phyloP scores from a whole-genome alignment of 768 basidiomycete genomes.

The Auricularia cornea region DNA sequence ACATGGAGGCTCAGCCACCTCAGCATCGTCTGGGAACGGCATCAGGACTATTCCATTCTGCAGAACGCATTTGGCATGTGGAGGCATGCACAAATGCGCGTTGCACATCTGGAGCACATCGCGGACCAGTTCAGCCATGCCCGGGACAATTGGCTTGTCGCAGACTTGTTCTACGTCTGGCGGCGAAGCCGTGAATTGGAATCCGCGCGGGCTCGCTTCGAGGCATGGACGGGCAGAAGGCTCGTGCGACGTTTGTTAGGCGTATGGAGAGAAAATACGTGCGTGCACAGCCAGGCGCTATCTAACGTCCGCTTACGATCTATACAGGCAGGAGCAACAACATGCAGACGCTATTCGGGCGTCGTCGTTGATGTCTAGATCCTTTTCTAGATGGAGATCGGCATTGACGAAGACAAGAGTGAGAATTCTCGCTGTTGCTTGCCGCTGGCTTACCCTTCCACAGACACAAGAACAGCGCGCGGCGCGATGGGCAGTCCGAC shows the following conservation, averaged over 20 bases:
- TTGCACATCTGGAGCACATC: constrained; percentile 37
- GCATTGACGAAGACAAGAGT: neutral
- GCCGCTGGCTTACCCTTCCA: neutral
- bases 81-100: neutral
- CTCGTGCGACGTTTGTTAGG: constrained; percentile 41
- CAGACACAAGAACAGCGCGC: neutral
- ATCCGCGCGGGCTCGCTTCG: constrained; percentile 17
- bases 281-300: constrained; percentile 17
- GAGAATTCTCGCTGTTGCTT: neutral
- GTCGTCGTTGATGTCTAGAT: neutral
- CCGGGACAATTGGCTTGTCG: constrained; percentile 29
- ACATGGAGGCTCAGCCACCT: neutral
- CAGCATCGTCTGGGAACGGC: neutral
- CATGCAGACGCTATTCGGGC: neutral
- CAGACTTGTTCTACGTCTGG: constrained; percentile 53
- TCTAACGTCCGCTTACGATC: neutral
- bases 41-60: neutral
- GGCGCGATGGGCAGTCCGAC: constrained; percentile 25
- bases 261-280: constrained; percentile 54
- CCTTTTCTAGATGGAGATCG: neutral
- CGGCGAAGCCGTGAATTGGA: constrained; percentile 35
- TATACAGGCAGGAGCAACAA: neutral
- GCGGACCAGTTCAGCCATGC: constrained; percentile 42
- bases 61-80: neutral
- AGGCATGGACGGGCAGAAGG: constrained; percentile 23